Conservation (phyloP, 371 early-diverging fungal species). For the Capniomyces stellatus region DNA sequence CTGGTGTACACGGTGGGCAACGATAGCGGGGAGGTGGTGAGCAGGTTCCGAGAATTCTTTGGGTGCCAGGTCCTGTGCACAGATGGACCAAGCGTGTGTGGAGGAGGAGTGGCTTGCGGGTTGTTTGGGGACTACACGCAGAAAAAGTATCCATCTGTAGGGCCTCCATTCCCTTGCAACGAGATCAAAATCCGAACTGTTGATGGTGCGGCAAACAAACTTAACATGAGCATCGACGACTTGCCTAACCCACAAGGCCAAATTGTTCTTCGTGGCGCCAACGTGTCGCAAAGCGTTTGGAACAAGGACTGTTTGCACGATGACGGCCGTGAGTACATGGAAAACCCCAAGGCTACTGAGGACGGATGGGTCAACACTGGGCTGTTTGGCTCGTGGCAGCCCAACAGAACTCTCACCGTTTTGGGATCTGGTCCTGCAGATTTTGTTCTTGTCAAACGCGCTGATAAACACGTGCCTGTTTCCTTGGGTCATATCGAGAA, state of each 20-base stretch:
- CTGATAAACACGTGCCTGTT: neutral
- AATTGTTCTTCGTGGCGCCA: conserved; percentile 36
- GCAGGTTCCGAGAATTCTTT: conserved; percentile 14
- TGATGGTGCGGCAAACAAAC: conserved; percentile 5
- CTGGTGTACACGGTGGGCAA: conserved; percentile 30
- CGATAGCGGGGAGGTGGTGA: conserved; percentile 9
- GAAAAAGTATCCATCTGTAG: conserved; percentile 35
- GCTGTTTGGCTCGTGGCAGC: neutral
- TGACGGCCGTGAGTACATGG: neutral
- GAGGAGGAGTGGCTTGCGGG: conserved; percentile 9
- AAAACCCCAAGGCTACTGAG: neutral
- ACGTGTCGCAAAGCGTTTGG: conserved; percentile 30
- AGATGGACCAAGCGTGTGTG: conserved; percentile 24
- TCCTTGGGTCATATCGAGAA: neutral
- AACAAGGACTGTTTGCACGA: conserved; percentile 10
- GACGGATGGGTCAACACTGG: neutral
- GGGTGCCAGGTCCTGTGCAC: conserved; percentile 34
- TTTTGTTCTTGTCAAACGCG: neutral
- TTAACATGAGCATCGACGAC: conserved; percentile 41
- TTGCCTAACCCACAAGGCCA: conserved; percentile 61
- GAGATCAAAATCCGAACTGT: conserved; percentile 75
- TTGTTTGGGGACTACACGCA: conserved; percentile 37
- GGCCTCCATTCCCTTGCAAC: conserved; percentile 51
- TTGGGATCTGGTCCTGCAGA: neutral
- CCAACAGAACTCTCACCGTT: neutral